Evolutionary conservation across 1,284 basidiomycete species (phyloP), one percentile per base, ranked within the genome.

Genomic region (Cystobasidium sp.): DNA sequence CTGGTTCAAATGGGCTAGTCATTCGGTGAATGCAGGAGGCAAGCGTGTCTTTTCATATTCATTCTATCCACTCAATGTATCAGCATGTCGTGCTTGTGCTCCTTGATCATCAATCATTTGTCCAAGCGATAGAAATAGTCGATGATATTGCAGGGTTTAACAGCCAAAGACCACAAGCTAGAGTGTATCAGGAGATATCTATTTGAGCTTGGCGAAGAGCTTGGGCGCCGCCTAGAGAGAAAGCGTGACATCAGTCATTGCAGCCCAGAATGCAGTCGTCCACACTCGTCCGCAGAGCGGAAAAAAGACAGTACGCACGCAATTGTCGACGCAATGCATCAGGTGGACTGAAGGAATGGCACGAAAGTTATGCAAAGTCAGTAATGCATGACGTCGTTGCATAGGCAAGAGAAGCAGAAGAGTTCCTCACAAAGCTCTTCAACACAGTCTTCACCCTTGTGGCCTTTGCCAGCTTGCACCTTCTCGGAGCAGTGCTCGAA

Each of bases 401-500:
- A 18, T 24, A 46, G 8, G 31, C 31, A 31, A 31, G 5, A 31
- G 31, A 31, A 39, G 51, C 6, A 41, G n/a, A 24, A 14, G 14
- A 12, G 5, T 6, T 20, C 91, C 83, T 62, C 58, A 79, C 79
- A 81, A 43, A 81, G 73, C 86, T 95, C 93, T 84, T 94, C 93
- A 65, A 94, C 91, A 82, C 93, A 95, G 82, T 93, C 91, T 86
- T 95, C 93, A 77, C 88, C 88, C 82, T 91, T 88, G 87, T 88
- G 92, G 61, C 92, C 92, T 80, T 94, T 82, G 52, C 93, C 93
- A 43, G 84, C 86, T 76, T 89, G 84, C 66, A 95, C 89, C 84
- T 93, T 93, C 83, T 95, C 91, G 81, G 91, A 87, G 84, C 94
- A 97, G 81, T 94, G 91, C 77, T 90, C 87, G 84, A 96, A 96